A percentile compares a stretch with the other conserved stretches of the same genome.
Evolutionary conservation across 2,329 filamentous ascomycete species (phyloP).

Genomic region (Pseudocercospora musae): DNA sequence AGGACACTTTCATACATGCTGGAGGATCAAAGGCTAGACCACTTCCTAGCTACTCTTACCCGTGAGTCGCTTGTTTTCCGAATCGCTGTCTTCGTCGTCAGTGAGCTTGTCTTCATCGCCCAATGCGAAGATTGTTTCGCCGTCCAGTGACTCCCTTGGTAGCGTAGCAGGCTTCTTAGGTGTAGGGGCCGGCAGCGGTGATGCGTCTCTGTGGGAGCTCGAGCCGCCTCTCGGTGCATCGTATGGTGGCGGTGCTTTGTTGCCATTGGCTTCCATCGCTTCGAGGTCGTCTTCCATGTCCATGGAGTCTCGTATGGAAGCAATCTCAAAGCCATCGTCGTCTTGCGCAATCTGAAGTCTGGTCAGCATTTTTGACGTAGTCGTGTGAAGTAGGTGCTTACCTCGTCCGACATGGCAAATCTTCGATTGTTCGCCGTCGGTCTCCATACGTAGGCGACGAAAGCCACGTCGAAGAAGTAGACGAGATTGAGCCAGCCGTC

Average conservation of each 20-base stretch:
- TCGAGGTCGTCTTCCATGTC: slow-evolving; percentile 55
- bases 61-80: slow-evolving; percentile 45
- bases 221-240: slow-evolving; percentile 31
- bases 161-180: slow-evolving; percentile 48
- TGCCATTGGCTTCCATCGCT: slow-evolving; percentile 35
- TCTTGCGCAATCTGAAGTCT: slow-evolving; percentile 76
- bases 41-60: slow-evolving; percentile 34
- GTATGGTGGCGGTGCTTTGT: slow-evolving; percentile 37
- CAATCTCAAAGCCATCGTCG: slow-evolving; percentile 96
- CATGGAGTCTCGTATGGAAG: slow-evolving; percentile 75
- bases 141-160: slow-evolving; percentile 66
- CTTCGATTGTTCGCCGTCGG: slow-evolving; percentile 94
- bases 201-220: slow-evolving; percentile 38
- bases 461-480: slow-evolving; percentile 88
- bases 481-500: slow-evolving; percentile 97
- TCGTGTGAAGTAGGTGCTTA: slow-evolving; percentile 36
- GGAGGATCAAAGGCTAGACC: neutral
- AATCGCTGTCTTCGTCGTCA: slow-evolving; percentile 60
- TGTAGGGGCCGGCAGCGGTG: slow-evolving; percentile 53
- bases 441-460: slow-evolving; percentile 92
- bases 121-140: slow-evolving; percentile 93
- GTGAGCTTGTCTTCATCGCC: slow-evolving; percentile 85
- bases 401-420: slow-evolving; percentile 98
- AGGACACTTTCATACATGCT: neutral
- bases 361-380: slow-evolving; percentile 3